These are phyloP conservation scores for Hericium erinaceus DNA, from an alignment of 768 basidiomycete genomes.

Conservation along the genomic window DNA sequence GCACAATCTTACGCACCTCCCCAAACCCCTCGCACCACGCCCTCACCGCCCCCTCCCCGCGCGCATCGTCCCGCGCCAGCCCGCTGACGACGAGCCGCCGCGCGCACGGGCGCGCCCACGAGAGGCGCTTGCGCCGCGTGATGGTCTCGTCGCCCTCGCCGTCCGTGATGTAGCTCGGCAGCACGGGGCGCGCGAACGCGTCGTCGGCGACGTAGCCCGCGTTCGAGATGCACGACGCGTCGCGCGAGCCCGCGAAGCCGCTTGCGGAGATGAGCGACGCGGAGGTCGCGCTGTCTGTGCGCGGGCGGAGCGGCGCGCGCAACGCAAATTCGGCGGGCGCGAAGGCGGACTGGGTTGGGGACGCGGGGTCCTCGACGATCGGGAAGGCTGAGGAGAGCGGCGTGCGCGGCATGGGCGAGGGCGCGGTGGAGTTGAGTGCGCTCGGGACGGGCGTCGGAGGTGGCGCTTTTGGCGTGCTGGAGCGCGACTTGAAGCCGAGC, in stretches of 20 bases:
- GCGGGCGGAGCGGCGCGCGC: neutral
- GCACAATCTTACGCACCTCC: conserved; percentile 11
- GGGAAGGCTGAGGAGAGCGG: neutral
- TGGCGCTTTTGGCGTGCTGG: neutral
- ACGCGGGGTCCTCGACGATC: neutral
- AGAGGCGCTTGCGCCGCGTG: neutral
- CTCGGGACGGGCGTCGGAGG: neutral
- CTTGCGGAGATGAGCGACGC: neutral
- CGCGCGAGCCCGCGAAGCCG: neutral
- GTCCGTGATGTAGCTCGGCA: neutral
- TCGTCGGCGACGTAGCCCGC: neutral
- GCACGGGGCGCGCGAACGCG: neutral
- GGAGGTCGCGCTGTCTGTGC: neutral
- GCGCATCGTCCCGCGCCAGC: conserved; percentile 6
- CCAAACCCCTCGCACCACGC: conserved; percentile 17
- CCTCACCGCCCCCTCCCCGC: conserved; percentile 12
- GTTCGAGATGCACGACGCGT: neutral
- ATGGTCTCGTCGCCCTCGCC: neutral
- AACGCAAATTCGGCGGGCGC: neutral
- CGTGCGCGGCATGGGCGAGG: neutral
- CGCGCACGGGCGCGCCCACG: conserved; percentile 4
- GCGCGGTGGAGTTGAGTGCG: neutral
- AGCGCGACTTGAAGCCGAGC: conserved; percentile 8
- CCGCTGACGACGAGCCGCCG: conserved; percentile 12
- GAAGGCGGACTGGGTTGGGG: neutral